phyloP scores from a whole-genome alignment of 495 filamentous ascomycete species.

The Podospora tetraspora region DNA sequence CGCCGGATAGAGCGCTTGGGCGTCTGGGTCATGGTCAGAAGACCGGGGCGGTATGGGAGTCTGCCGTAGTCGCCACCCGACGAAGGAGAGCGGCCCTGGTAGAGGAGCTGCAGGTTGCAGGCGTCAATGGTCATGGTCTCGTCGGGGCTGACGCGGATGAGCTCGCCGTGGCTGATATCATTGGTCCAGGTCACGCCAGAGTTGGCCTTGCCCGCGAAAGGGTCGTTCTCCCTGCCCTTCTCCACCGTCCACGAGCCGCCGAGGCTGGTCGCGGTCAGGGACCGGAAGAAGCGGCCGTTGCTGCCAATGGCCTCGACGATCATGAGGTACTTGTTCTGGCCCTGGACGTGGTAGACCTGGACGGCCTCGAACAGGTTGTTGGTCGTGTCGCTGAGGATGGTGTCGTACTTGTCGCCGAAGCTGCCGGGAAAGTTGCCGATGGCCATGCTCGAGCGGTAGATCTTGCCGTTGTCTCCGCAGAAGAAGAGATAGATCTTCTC shows the following conservation, averaged over 20 bases:
- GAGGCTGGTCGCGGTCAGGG: constrained; percentile 52
- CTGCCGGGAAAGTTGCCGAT: constrained; percentile 53
- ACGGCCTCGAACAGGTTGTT: constrained; percentile 61
- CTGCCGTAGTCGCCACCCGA: constrained; percentile 34
- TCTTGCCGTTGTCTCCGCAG: constrained; percentile 58
- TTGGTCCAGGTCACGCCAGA: constrained; percentile 59
- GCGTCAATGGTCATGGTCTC: constrained; percentile 53
- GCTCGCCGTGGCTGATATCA: constrained; percentile 60
- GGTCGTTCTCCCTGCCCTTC: constrained; percentile 44
- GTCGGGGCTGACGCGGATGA: constrained; percentile 50
- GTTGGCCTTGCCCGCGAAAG: constrained; percentile 60
- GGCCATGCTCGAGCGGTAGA: constrained; percentile 57
- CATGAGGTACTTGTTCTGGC: constrained; percentile 55
- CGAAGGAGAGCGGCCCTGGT: constrained; percentile 41
- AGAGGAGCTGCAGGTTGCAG: constrained; percentile 56
- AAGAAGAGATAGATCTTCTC: constrained; percentile 61
- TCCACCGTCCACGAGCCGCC: constrained; percentile 51
- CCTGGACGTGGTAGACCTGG: constrained; percentile 56
- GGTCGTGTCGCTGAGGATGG: constrained; percentile 46
- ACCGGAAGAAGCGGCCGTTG: constrained; percentile 59
- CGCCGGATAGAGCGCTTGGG: neutral
- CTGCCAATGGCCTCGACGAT: constrained; percentile 57
- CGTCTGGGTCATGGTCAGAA: constrained; percentile 37
- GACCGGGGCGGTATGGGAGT: constrained; percentile 47
- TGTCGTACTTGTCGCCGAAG: constrained; percentile 47